These are phyloP conservation scores for Aurinia saxatilis DNA, from an alignment of 345 rosid species.

Conservation along the genomic window DNA sequence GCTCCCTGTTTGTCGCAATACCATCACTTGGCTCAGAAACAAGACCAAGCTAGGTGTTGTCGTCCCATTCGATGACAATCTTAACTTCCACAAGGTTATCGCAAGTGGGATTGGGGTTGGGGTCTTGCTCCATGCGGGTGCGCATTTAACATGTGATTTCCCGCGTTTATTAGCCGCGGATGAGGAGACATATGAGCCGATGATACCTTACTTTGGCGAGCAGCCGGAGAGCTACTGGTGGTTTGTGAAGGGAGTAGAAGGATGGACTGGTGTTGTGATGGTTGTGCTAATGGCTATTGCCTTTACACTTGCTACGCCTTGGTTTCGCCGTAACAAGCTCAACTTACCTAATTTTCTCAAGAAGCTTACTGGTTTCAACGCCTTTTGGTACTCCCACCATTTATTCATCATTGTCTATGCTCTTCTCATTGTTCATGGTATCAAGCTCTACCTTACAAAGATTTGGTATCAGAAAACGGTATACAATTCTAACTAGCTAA, in stretches of 20 bases:
- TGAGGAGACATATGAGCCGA: constrained; percentile 50
- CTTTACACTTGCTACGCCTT: constrained; percentile 76
- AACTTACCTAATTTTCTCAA: constrained; percentile 60
- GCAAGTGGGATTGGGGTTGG: constrained; percentile 63
- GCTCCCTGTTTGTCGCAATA: constrained; percentile 75
- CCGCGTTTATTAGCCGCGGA: constrained; percentile 56
- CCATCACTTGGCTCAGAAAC: constrained; percentile 89
- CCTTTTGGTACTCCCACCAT: constrained; percentile 93
- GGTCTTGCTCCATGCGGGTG: constrained; percentile 55
- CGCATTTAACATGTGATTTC: constrained; percentile 79
- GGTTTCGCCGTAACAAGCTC: constrained; percentile 77
- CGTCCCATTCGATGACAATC: constrained; percentile 84
- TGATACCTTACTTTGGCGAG: constrained; percentile 54
- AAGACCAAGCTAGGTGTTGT: constrained; percentile 62
- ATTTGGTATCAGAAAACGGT: constrained; percentile 79
- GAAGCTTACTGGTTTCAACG: constrained; percentile 81
- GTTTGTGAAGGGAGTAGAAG: constrained; percentile 77
- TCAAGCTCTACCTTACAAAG: constrained; percentile 63
- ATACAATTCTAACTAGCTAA: neutral
- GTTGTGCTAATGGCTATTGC: constrained; percentile 75
- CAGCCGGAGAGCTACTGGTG: constrained; percentile 66
- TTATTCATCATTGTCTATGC: constrained; percentile 68
- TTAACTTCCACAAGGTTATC: constrained; percentile 78
- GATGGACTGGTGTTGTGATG: constrained; percentile 69
- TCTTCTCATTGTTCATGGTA: constrained; percentile 73